A percentile compares a stretch with the other conserved stretches of the same genome.
phyloP scores from a whole-genome alignment of 2,329 filamentous ascomycete genomes.

The Colletotrichum magnum region DNA sequence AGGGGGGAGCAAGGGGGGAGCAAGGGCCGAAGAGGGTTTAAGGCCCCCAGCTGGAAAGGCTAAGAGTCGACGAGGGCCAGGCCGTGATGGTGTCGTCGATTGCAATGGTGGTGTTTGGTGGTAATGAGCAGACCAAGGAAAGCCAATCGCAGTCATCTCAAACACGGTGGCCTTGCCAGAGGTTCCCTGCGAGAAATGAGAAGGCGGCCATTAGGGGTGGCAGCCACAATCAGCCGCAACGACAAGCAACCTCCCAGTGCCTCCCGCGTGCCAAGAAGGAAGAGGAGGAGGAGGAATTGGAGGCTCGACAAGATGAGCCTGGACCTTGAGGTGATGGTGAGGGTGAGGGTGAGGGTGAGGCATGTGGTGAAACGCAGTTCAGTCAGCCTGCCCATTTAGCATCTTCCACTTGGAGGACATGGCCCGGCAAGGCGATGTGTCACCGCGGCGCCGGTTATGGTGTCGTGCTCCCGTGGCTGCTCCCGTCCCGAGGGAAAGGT shows the following conservation, averaged over 20 bases:
- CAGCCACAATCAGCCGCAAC: background rate
- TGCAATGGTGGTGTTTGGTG: constrained; percentile 11
- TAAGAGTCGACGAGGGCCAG: background rate
- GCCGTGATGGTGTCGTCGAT: background rate
- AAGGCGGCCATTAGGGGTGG: constrained; percentile 5
- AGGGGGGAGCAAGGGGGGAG: background rate
- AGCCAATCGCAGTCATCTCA: constrained; percentile 21
- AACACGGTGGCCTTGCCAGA: constrained; percentile 3
- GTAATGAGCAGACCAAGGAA: background rate
- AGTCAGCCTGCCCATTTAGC: background rate
- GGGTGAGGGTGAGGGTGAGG: background rate
- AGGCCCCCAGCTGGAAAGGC: constrained; percentile 3
- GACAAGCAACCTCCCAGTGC: constrained; percentile 1
- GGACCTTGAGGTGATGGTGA: too few relatives aligned
- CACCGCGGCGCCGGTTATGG: constrained; percentile 2
- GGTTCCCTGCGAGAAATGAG: constrained; percentile 18
- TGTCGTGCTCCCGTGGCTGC: constrained; percentile 13
- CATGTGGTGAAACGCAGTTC: constrained; percentile 10
- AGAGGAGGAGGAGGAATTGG: background rate
- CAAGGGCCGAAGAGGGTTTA: background rate
- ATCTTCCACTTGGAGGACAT: background rate
- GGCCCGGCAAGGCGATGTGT: background rate
- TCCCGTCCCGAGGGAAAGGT: constrained; percentile 25
- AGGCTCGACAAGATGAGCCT: too few relatives aligned
- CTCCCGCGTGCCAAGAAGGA: constrained; percentile 4